Evolutionary conservation across 768 basidiomycete species (phyloP).

Genomic region (Auriculariales sp.): DNA sequence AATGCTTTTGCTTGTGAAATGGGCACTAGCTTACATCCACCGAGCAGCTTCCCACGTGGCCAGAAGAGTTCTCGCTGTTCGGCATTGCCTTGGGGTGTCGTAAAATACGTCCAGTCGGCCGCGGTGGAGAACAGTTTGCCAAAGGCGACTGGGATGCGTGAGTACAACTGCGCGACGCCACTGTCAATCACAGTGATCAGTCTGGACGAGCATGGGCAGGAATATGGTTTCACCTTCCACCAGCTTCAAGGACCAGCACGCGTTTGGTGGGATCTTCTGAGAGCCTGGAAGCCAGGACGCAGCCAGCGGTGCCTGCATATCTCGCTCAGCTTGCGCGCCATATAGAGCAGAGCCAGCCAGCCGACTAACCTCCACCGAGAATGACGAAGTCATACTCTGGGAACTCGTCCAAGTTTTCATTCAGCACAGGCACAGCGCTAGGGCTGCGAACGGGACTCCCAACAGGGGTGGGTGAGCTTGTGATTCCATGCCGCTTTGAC

Average conservation of each 20-base stretch:
- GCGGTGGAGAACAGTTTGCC: not conserved
- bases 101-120: constrained; percentile 1
- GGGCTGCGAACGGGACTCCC: no score
- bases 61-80: constrained; percentile 1
- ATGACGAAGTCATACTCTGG: constrained; percentile 23
- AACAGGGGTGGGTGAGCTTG: not conserved
- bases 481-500: not conserved
- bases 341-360: not conserved
- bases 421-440: not conserved
- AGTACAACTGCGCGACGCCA: not conserved
- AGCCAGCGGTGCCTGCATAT: constrained; percentile 41
- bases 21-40: constrained; percentile 4
- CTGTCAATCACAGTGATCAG: not conserved
- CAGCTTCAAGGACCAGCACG: constrained; percentile 46
- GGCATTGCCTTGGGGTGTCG: constrained; percentile 1
- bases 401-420: constrained; percentile 5
- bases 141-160: constrained; percentile 3
- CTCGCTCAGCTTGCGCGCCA: not conserved
- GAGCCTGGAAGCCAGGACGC: constrained; percentile 43
- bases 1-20: not conserved
- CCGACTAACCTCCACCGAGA: constrained; percentile 20
- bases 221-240: constrained; percentile 31
- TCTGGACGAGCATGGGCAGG: not conserved
- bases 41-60: constrained; percentile 7
- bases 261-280: constrained; percentile 38